Evolutionary conservation across 2,329 filamentous ascomycete genomes (phyloP), one percentile per base, ranked within the genome.

Genomic region (Cladosporium sp.): DNA sequence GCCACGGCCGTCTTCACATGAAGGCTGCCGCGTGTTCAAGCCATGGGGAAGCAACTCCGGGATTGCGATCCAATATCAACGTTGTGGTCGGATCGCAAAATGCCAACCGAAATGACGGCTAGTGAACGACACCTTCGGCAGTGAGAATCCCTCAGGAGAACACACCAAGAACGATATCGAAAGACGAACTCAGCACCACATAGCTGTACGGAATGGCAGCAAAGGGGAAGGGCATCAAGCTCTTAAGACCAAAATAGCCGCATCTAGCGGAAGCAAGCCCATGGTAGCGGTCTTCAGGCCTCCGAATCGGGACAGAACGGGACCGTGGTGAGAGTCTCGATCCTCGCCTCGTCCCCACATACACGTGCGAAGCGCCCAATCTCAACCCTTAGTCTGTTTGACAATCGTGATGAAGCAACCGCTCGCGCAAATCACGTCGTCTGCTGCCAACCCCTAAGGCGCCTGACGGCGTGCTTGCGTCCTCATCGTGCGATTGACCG

Each of bases 371-470:
- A 21, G 60, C 47, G 60, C 60, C 49, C 14, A 62, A 26, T 54
- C 34, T 54, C 47, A 63, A 55, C 60, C 58, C 49, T 63, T 54
- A 49, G 28, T 52, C 30, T n/a, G 49, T 36, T 54, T 38, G 49
- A 51, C 34, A 49, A 63, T 63, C 60, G 32, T 34, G 49, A 63
- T 63, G 60, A 63, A 63, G 60, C 49, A 41, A 28, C 60, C 30
- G 49, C 34, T 58, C 55, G 21, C 32, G n/a, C 55, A 58, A 58
- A 58, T 58, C 55, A 58, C 55, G 55, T 58, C 32, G 30, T 24
- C 30, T 24, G 30, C 32, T 58, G 55, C 24, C 15, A 55, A 54
- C 52, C 52, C 28, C 52, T 55, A 18, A 34, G 15, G 52, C 30
- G 52, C 52, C 51, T 55, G 52, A 55, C 26, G 30, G 18, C 18